Evolutionary conservation across 352 stramenopile genomes (phyloP).

Genomic region (Phytophthora syringae): DNA sequence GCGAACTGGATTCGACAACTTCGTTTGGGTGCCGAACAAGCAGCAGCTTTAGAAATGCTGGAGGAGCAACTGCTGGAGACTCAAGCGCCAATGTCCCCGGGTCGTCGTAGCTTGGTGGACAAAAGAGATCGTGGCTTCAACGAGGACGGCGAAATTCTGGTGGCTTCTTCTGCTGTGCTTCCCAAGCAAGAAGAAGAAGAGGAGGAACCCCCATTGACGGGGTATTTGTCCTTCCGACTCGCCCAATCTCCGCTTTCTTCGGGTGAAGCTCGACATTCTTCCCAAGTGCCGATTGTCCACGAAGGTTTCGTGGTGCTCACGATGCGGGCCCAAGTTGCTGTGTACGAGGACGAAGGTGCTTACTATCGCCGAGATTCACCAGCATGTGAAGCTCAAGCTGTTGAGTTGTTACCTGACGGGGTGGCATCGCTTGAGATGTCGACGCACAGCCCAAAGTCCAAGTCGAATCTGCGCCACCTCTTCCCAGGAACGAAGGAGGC

Average conservation of each 20-base stretch:
- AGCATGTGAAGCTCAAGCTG: slow-evolving; percentile 32
- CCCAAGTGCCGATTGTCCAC: slow-evolving; percentile 21
- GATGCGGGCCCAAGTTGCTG: slow-evolving; percentile 33
- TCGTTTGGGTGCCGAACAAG: slow-evolving; percentile 56
- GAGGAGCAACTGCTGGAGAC: slow-evolving; percentile 54
- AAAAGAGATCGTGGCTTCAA: slow-evolving; percentile 18
- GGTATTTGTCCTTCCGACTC: slow-evolving; percentile 34
- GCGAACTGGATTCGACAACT: slow-evolving; percentile 77
- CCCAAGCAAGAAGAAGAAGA: slow-evolving; percentile 11
- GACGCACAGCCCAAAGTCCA: slow-evolving; percentile 28
- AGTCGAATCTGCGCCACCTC: slow-evolving; percentile 23
- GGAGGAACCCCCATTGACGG: slow-evolving; percentile 32
- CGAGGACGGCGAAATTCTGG: not conserved
- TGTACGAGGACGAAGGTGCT: slow-evolving; percentile 58
- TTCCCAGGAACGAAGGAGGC: slow-evolving; percentile 25
- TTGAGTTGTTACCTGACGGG: slow-evolving; percentile 40
- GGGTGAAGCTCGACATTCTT: slow-evolving; percentile 13
- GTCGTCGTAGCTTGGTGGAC: slow-evolving; percentile 31
- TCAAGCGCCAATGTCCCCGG: slow-evolving; percentile 28
- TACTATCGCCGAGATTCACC: slow-evolving; percentile 38
- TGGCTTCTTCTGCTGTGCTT: not conserved
- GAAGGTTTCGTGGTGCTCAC: slow-evolving; percentile 48
- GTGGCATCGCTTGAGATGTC: slow-evolving; percentile 16
- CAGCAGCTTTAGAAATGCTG: slow-evolving; percentile 58
- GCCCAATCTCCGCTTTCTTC: slow-evolving; percentile 16